phyloP scores from a whole-genome alignment of 805 yeast species.

The Hemisphaericaspora nanyangensis region DNA sequence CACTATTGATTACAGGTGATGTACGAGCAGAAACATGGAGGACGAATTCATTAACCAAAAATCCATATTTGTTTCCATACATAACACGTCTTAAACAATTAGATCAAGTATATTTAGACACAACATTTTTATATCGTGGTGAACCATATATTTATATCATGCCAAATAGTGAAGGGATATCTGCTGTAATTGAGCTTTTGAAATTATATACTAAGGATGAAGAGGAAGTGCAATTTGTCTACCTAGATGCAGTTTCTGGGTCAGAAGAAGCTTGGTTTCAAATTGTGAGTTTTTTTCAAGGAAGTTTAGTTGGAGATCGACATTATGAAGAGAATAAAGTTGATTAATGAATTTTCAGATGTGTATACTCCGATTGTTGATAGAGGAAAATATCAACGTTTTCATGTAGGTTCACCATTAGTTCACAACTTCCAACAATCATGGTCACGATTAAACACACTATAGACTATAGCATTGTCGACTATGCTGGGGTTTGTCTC shows the following conservation, averaged over 20 bases:
- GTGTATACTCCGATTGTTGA: background rate
- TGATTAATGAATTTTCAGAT: background rate
- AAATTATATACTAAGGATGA: slow-evolving; percentile 36
- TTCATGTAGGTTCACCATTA: background rate
- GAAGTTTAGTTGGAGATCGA: slow-evolving; percentile 9
- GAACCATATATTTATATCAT: slow-evolving; percentile 47
- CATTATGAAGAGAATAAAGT: slow-evolving; percentile 5
- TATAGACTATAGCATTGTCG: slow-evolving; percentile 34
- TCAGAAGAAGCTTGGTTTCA: slow-evolving; percentile 53
- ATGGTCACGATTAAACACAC: slow-evolving; percentile 31
- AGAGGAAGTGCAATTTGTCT: slow-evolving; percentile 36
- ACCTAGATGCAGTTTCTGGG: slow-evolving; percentile 42
- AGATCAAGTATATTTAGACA: slow-evolving; percentile 50
- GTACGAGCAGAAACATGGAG: slow-evolving; percentile 55
- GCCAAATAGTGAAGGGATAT: slow-evolving; percentile 40
- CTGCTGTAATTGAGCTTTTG: slow-evolving; percentile 28
- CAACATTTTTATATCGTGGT: slow-evolving; percentile 48
- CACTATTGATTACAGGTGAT: slow-evolving; percentile 56
- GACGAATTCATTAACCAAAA: slow-evolving; percentile 29
- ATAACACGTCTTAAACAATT: slow-evolving; percentile 25
- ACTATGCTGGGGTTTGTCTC: slow-evolving; percentile 24
- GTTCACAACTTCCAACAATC: too few relatives aligned
- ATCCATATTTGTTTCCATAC: slow-evolving; percentile 43
- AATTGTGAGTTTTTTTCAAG: slow-evolving; percentile 20
- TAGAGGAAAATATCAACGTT: background rate